phyloP scores from a whole-genome alignment of 2,329 filamentous ascomycete genomes.

The Hymenotorrendiella dingleyae region DNA sequence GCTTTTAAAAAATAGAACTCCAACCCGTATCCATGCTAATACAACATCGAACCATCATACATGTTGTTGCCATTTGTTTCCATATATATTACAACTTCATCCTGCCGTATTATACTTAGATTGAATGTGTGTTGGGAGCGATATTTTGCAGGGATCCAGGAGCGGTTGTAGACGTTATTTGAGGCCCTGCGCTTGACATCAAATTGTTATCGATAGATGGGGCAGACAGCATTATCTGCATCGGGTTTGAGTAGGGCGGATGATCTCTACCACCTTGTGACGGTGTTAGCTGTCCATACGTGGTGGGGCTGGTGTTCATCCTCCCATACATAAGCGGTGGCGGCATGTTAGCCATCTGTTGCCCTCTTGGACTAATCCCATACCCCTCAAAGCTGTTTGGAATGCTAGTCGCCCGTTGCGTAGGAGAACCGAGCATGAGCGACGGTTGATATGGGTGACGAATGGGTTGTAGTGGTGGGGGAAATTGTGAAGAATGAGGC shows the following conservation, averaged over 20 bases:
- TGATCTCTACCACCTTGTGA: not conserved
- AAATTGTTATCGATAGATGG: constrained; percentile 2
- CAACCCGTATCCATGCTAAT: not conserved
- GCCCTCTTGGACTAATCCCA: constrained; percentile 3
- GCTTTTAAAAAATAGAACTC: constrained; percentile 4
- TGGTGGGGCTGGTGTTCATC: constrained; percentile 5
- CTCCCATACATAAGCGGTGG: constrained; percentile 8
- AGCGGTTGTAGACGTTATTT: constrained; percentile 7
- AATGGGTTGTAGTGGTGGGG: constrained; percentile 6
- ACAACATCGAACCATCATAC: not conserved
- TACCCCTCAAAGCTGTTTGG: constrained; percentile 5
- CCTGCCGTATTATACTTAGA: too few species aligned
- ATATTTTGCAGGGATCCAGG: too few species aligned
- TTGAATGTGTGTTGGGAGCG: too few species aligned
- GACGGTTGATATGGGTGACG: constrained; percentile 5
- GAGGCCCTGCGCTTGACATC: constrained; percentile 3
- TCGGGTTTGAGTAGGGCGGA: not conserved
- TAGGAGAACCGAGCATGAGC: constrained; percentile 4
- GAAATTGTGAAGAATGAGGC: constrained; percentile 12
- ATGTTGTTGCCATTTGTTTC: too few species aligned
- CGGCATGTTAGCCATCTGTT: constrained; percentile 4
- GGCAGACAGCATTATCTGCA: constrained; percentile 1
- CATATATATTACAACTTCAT: too few species aligned
- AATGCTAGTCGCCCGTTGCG: constrained; percentile 6
- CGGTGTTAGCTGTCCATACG: not conserved